Conservation (phyloP, 176 grass and related monocot species). For the bread wheat (Triticum aestivum) region IWGSC_CS_RefSeq_v2.1 NC_057811.1:288547047-288547546, state of each 20-base stretch:
- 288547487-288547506: too few relatives aligned
- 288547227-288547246: background rate
- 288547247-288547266: background rate
- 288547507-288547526: too few relatives aligned
- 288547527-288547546: too few relatives aligned
- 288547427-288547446: too few relatives aligned
- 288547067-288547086: conserved; percentile 1
- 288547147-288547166: background rate
- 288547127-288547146: conserved; percentile 29
- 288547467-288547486: too few relatives aligned
- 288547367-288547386: too few relatives aligned
- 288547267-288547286: background rate
- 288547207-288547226: background rate
- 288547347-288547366: too few relatives aligned
- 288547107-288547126: conserved; percentile 8
- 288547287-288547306: background rate
- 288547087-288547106: conserved; percentile 10
- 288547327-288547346: too few relatives aligned
- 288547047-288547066: background rate
- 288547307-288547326: background rate
- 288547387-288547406: too few relatives aligned
- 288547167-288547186: background rate
- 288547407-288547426: too few relatives aligned
- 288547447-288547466: too few relatives aligned
- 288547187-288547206: background rate